A percentile compares a stretch with the other conserved stretches of the same genome.
Evolutionary conservation across 305 asterid genomes (phyloP).

Genomic region (Plantago coronopus): DNA sequence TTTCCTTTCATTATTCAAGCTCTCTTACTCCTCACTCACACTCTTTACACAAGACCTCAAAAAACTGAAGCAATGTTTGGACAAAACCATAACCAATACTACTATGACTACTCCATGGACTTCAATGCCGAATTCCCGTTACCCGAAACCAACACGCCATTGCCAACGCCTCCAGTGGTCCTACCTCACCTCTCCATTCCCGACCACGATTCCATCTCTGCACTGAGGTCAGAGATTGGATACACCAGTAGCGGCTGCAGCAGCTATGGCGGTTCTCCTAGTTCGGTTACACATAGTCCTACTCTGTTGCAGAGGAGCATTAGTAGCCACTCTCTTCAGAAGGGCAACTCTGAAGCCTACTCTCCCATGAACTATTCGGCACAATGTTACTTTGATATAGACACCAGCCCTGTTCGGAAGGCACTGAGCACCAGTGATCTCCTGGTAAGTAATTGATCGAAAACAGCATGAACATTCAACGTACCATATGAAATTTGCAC

Average conservation of each 20-base stretch:
- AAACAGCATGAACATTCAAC: neutral
- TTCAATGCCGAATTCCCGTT: slow-evolving; percentile 30
- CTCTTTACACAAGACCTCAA: slow-evolving; percentile 7
- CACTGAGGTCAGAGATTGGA: slow-evolving; percentile 46
- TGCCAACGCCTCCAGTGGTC: slow-evolving; percentile 24
- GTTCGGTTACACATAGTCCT: slow-evolving; percentile 34
- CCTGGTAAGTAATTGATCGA: slow-evolving; percentile 33
- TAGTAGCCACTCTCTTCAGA: slow-evolving; percentile 57
- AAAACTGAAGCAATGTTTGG: slow-evolving; percentile 45
- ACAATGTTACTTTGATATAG: slow-evolving; percentile 34
- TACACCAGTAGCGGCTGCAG: slow-evolving; percentile 62
- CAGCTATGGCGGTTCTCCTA: slow-evolving; percentile 68
- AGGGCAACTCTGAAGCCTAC: slow-evolving; percentile 34
- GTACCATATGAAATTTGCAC: neutral
- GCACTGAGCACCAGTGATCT: slow-evolving; percentile 63
- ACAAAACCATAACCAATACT: slow-evolving; percentile 30
- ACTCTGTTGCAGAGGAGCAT: slow-evolving; percentile 53
- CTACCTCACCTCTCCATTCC: slow-evolving; percentile 47
- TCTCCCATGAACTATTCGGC: slow-evolving; percentile 41
- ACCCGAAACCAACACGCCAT: slow-evolving; percentile 13
- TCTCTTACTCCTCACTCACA: neutral
- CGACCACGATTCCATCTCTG: slow-evolving; percentile 46
- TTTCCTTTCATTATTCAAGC: slow-evolving; percentile 4
- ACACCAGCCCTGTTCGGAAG: slow-evolving; percentile 46
- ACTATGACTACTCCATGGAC: slow-evolving; percentile 33